Evolutionary conservation across 78 protist genomes (phyloP).

Genomic region (Dictyostelium purpureum): DNA sequence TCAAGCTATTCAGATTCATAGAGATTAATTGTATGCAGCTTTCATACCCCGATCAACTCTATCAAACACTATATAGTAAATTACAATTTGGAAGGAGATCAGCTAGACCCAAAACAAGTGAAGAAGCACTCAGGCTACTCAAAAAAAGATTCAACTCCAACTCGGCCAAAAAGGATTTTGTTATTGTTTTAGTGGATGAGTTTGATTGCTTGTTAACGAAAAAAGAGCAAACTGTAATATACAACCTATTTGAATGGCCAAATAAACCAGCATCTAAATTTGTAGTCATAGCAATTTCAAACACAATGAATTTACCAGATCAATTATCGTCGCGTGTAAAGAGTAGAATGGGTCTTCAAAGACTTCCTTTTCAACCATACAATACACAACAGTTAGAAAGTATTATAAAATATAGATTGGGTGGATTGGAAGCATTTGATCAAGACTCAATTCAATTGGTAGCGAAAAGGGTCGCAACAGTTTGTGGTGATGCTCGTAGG

Average conservation of each 20-base stretch:
- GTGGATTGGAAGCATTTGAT: conserved; percentile 60
- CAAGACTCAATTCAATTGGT: conserved; percentile 52
- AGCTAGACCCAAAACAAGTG: neutral
- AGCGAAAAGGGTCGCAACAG: conserved; percentile 48
- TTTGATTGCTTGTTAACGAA: conserved; percentile 81
- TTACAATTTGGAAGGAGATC: neutral
- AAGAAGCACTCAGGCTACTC: neutral
- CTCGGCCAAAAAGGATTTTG: neutral
- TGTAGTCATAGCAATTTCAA: conserved; percentile 73
- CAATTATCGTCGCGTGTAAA: conserved; percentile 45
- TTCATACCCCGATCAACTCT: conserved; percentile 41
- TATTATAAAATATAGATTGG: conserved; percentile 58
- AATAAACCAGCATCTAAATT: conserved; percentile 27
- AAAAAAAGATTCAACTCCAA: conserved; percentile 6
- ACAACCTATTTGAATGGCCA: conserved; percentile 90
- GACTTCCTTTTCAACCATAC: conserved; percentile 40
- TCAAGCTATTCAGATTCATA: conserved; percentile 13
- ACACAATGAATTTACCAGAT: conserved; percentile 80
- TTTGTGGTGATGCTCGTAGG: conserved; percentile 80
- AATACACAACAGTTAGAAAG: conserved; percentile 4
- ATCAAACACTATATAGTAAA: conserved; percentile 4
- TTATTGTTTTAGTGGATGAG: conserved; percentile 84
- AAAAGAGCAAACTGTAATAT: conserved; percentile 81
- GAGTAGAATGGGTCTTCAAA: conserved; percentile 50
- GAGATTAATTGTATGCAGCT: conserved; percentile 71